phyloP scores from a whole-genome alignment of 805 yeast species.

The Cyberlindnera maritima region DNA sequence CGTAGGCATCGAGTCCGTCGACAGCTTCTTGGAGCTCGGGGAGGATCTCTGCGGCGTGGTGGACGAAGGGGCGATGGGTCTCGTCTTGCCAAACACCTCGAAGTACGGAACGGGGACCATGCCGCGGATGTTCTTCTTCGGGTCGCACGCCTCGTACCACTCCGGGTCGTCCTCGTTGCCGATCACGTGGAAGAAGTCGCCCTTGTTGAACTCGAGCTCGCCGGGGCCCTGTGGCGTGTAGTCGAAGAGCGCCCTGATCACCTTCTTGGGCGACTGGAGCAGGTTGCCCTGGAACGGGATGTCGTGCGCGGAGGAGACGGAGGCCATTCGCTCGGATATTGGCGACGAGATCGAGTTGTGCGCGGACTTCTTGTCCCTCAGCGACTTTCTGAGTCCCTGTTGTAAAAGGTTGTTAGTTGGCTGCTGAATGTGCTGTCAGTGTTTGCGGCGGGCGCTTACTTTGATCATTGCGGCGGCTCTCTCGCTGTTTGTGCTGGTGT shows the following conservation, averaged over 20 bases:
- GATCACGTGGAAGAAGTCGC: conserved; percentile 86
- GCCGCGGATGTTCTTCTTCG: conserved; percentile 72
- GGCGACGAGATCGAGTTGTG: conserved; percentile 27
- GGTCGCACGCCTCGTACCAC: conserved; percentile 90
- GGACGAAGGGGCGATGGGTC: conserved; percentile 32
- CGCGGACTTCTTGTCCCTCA: conserved; percentile 27
- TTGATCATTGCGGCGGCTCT: conserved; percentile 2
- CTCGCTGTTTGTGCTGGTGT: no score
- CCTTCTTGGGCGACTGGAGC: conserved; percentile 66
- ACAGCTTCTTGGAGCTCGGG: conserved; percentile 18
- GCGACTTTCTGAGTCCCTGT: conserved; percentile 29
- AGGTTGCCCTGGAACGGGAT: conserved; percentile 23
- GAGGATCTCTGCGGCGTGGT: conserved; percentile 9
- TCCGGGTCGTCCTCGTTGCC: conserved; percentile 54
- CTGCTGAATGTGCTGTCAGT: not conserved
- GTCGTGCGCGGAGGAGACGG: conserved; percentile 25
- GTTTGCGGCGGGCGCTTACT: not conserved
- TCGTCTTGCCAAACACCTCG: conserved; percentile 67
- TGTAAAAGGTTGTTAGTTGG: conserved; percentile 1
- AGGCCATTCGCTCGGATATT: conserved; percentile 18
- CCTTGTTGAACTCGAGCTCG: conserved; percentile 73
- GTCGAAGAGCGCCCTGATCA: conserved; percentile 76
- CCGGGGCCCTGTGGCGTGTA: conserved; percentile 78
- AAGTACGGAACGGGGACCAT: conserved; percentile 85
- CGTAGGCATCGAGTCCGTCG: conserved; percentile 20